phyloP scores from a whole-genome alignment of 352 stramenopile species.

The Pythium brachiatum region DNA sequence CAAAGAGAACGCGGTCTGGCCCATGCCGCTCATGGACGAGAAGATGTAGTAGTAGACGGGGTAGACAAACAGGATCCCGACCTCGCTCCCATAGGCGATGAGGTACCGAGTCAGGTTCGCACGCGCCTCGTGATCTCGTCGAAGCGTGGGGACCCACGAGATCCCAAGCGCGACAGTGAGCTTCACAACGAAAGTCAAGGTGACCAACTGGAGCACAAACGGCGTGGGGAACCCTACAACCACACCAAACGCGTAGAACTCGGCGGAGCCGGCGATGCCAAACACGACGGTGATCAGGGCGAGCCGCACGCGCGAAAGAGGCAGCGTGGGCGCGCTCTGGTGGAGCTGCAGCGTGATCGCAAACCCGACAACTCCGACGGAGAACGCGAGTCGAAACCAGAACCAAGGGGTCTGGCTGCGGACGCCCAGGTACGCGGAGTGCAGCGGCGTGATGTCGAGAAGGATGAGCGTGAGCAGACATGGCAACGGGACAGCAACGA shows the following conservation, averaged over 20 bases:
- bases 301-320: neutral
- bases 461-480: neutral
- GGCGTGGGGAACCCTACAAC: constrained; percentile 13
- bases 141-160: neutral
- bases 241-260: neutral
- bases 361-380: neutral
- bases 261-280: neutral
- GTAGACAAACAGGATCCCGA: constrained; percentile 8
- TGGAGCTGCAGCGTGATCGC: neutral
- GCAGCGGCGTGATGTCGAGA: neutral
- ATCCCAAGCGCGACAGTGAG: neutral
- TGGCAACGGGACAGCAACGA: neutral
- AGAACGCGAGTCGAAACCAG: neutral
- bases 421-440: neutral
- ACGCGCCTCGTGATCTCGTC: neutral
- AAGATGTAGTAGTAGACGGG: constrained; percentile 11
- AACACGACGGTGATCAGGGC: neutral
- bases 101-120: neutral
- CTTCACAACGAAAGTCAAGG: neutral
- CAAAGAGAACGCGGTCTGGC: neutral
- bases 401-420: neutral
- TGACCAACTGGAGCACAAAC: constrained; percentile 6
- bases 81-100: neutral
- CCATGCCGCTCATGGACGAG: neutral
- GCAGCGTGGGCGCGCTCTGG: neutral